These are phyloP conservation scores for Collybia mongolica DNA, from an alignment of 768 basidiomycete species.

Conservation along the genomic window DNA sequence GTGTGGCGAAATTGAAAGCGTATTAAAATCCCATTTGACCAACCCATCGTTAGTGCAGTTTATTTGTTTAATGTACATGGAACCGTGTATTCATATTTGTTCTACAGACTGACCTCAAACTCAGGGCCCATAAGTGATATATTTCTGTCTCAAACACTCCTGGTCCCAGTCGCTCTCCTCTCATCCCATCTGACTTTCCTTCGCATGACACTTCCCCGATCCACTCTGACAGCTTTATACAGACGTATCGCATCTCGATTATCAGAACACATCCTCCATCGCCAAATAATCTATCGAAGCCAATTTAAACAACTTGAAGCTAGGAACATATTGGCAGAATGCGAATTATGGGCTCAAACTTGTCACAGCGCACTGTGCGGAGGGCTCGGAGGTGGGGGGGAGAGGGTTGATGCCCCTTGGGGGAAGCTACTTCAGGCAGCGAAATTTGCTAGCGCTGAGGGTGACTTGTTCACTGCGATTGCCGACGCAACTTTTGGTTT, in stretches of 20 bases:
- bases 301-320: slow-evolving; percentile 63
- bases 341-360: slow-evolving; percentile 82
- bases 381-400: slow-evolving; percentile 41
- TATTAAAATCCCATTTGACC: slow-evolving; percentile 71
- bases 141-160: slow-evolving; percentile 65
- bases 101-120: slow-evolving; percentile 17
- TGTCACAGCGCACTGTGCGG: slow-evolving; percentile 58
- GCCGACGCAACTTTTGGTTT: slow-evolving; percentile 48
- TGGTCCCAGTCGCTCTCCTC: slow-evolving; percentile 74
- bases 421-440: slow-evolving; percentile 67
- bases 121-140: slow-evolving; percentile 31
- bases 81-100: not conserved
- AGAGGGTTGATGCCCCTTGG: slow-evolving; percentile 77
- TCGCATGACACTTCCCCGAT: slow-evolving; percentile 57
- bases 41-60: slow-evolving; percentile 36
- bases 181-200: slow-evolving; percentile 79
- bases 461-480: slow-evolving; percentile 47
- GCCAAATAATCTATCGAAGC: slow-evolving; percentile 78
- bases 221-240: slow-evolving; percentile 63
- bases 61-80: not conserved
- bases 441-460: slow-evolving; percentile 62
- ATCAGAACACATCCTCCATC: slow-evolving; percentile 77
- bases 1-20: slow-evolving; percentile 76
- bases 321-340: slow-evolving; percentile 63
- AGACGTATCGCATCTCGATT: slow-evolving; percentile 70